Percentiles rank a stretch among this genome's conserved stretches.
Conservation (phyloP, 441 rosid species). For the Gossypium lobatum region DNA sequence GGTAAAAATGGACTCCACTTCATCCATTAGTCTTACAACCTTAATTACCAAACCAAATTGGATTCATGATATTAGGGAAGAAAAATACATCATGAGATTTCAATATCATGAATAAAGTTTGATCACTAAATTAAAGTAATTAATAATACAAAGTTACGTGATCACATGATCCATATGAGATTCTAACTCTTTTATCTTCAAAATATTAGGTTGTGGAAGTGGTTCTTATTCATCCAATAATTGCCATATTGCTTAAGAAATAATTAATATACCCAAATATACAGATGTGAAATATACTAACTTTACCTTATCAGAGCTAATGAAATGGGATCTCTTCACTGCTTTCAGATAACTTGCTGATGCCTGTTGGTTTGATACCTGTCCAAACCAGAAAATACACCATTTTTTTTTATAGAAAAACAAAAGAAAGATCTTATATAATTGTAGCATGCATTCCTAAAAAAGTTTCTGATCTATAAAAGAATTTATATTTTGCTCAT, state of each 20-base stretch:
- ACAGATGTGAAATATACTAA: background rate
- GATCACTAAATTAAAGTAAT: background rate
- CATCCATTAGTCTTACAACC: conserved; percentile 92
- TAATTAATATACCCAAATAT: background rate
- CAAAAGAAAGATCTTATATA: background rate
- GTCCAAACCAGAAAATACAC: background rate
- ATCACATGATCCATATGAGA: background rate
- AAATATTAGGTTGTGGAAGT: background rate
- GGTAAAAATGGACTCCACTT: conserved; percentile 96
- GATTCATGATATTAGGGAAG: background rate
- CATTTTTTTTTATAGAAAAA: background rate
- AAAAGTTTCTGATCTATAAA: background rate
- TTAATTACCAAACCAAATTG: conserved; percentile 28
- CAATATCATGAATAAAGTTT: background rate
- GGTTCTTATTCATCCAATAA: background rate
- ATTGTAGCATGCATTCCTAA: background rate
- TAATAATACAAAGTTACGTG: background rate
- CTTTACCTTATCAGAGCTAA: conserved; percentile 88
- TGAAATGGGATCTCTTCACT: conserved; percentile 86
- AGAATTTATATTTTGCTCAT: background rate
- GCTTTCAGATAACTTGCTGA: conserved; percentile 70
- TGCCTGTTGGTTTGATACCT: conserved; percentile 74
- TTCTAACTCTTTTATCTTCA: background rate
- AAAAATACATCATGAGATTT: background rate
- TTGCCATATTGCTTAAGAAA: background rate